phyloP scores from a whole-genome alignment of 176 grass and related monocot species.

The Triticum dicoccoides region DNA sequence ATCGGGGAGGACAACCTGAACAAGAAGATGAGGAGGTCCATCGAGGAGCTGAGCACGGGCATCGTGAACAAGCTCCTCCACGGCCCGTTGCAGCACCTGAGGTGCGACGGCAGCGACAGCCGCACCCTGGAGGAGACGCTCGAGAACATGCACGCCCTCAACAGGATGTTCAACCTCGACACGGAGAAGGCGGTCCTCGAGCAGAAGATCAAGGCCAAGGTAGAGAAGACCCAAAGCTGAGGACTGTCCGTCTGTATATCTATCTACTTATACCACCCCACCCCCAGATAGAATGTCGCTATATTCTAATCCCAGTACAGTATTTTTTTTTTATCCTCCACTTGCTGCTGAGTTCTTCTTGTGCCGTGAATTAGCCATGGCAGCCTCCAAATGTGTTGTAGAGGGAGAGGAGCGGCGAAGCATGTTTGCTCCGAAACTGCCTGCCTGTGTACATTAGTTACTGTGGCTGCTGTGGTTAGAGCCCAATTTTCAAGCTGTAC shows the following conservation, averaged over 20 bases:
- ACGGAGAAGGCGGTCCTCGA: conserved; percentile 72
- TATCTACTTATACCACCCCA: conserved; percentile 38
- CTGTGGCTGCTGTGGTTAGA: conserved; percentile 36
- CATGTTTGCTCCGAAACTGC: conserved; percentile 18
- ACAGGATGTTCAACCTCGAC: conserved; percentile 83
- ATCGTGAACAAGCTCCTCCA: conserved; percentile 91
- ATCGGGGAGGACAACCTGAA: conserved; percentile 59
- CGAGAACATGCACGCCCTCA: conserved; percentile 83
- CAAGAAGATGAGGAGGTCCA: conserved; percentile 75
- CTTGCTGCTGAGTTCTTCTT: conserved; percentile 33
- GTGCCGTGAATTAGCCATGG: conserved; percentile 39
- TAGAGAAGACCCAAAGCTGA: conserved; percentile 82
- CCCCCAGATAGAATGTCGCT: neutral
- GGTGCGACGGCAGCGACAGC: conserved; percentile 73
- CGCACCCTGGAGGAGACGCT: conserved; percentile 76
- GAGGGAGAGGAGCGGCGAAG: neutral
- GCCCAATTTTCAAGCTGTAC: conserved; percentile 26
- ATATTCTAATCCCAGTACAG: conserved; percentile 34
- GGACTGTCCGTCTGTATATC: conserved; percentile 34
- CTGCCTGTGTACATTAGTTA: conserved; percentile 22
- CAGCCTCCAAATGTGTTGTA: conserved; percentile 24
- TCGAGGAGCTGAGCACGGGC: conserved; percentile 73
- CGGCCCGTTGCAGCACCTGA: conserved; percentile 88
- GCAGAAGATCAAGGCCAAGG: conserved; percentile 92
- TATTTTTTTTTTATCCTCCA: conserved; percentile 9